These are phyloP conservation scores for Wakefieldia striispora DNA, from an alignment of 768 basidiomycete genomes.

Conservation along the genomic window DNA sequence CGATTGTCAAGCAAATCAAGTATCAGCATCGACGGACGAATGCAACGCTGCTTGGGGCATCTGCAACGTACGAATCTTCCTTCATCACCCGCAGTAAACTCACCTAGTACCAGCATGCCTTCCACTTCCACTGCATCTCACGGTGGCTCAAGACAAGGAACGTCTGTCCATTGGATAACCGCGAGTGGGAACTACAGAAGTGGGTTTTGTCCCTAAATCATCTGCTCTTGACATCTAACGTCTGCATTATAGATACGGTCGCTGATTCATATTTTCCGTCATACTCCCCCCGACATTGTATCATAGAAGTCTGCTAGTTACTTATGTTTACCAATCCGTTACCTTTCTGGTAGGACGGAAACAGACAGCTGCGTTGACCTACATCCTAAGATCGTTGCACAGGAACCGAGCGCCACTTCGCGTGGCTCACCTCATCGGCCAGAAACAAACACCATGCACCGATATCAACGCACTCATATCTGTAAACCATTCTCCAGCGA, in stretches of 20 bases:
- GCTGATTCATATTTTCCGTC: conserved; percentile 24
- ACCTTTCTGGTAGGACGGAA: not conserved
- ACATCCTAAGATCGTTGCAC: too few relatives aligned
- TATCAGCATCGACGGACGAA: conserved; percentile 93
- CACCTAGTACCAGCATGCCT: conserved; percentile 71
- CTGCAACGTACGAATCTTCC: conserved; percentile 68
- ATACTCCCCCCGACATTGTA: conserved; percentile 12
- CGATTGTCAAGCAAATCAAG: conserved; percentile 99
- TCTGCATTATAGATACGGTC: conserved; percentile 37
- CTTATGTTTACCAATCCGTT: conserved; percentile 12
- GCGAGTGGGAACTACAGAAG: conserved; percentile 98
- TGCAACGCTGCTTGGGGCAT: conserved; percentile 99
- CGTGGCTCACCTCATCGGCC: too few relatives aligned
- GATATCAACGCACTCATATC: not conserved
- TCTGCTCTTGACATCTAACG: not conserved
- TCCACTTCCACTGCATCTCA: conserved; percentile 99
- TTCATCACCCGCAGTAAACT: not conserved
- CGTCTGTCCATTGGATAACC: conserved; percentile 91
- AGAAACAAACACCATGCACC: not conserved
- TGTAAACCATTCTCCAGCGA: not conserved
- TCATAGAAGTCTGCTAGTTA: conserved; percentile 10
- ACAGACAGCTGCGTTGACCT: too few relatives aligned
- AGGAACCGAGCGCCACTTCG: not conserved
- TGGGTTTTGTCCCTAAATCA: conserved; percentile 38
- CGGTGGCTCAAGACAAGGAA: conserved; percentile 98